Percentiles rank a stretch among this genome's conserved stretches.
phyloP scores from a whole-genome alignment of 2,329 filamentous ascomycete species.

The Botrytis aclada region DNA sequence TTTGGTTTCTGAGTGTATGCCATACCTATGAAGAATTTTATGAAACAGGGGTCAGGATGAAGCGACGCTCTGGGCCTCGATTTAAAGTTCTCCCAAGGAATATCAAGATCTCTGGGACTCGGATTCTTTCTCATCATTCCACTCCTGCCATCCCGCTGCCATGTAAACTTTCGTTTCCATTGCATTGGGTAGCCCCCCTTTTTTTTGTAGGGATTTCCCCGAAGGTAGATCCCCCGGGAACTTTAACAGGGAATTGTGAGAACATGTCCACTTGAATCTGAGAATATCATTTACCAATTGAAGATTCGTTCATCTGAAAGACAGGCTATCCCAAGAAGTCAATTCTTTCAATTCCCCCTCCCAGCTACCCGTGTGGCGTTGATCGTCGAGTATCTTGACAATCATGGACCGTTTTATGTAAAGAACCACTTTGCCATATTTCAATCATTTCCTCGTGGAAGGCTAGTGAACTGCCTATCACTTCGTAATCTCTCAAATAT shows the following conservation, averaged over 20 bases:
- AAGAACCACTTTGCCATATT: neutral
- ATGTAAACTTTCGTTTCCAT: neutral
- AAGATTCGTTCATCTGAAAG: neutral
- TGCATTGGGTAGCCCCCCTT: neutral
- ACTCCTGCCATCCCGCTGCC: neutral
- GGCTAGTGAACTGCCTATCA: neutral
- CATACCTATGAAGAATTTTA: neutral
- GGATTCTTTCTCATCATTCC: neutral
- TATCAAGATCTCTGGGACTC: neutral
- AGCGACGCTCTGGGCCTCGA: neutral
- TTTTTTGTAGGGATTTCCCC: neutral
- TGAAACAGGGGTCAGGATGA: neutral
- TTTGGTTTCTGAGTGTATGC: neutral
- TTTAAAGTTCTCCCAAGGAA: neutral
- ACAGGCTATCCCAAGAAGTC: neutral
- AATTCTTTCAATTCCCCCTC: neutral
- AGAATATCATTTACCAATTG: neutral
- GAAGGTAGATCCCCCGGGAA: neutral
- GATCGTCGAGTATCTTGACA: neutral
- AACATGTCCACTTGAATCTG: neutral
- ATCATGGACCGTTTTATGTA: neutral
- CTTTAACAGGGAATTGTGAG: neutral
- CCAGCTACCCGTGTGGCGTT: neutral
- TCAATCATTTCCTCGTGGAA: neutral
- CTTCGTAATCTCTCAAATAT: neutral